These are phyloP conservation scores for Dendrostoma leiphaemia DNA, from an alignment of 2,329 filamentous ascomycete genomes.

Conservation along the genomic window DNA sequence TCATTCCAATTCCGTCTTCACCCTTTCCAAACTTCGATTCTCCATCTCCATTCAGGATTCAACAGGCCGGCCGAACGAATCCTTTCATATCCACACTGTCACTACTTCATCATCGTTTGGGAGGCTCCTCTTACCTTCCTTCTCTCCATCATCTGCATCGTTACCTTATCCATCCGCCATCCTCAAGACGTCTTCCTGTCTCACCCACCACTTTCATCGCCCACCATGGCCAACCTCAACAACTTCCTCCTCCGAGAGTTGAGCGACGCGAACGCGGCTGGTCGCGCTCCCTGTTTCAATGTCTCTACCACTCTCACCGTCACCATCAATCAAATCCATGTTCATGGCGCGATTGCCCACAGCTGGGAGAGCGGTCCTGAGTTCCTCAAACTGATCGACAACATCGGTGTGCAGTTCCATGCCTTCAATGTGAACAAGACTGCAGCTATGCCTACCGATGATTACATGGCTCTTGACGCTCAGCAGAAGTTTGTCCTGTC, in stretches of 20 bases:
- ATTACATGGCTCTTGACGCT: neutral
- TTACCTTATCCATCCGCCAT: too few relatives aligned
- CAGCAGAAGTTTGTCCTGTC: neutral
- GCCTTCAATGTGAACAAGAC: neutral
- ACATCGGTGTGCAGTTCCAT: constrained; percentile 1
- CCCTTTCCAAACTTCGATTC: neutral
- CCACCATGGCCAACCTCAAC: neutral
- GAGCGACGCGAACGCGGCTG: neutral
- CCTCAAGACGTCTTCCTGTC: too few relatives aligned
- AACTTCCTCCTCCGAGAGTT: neutral
- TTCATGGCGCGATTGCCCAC: neutral
- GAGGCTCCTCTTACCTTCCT: too few relatives aligned
- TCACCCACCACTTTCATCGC: too few relatives aligned
- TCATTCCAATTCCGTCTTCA: neutral
- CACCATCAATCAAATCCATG: neutral
- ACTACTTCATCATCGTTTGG: too few relatives aligned
- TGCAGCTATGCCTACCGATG: neutral
- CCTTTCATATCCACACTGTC: too few relatives aligned
- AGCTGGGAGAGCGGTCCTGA: neutral
- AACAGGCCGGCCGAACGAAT: too few relatives aligned
- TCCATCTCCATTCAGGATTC: too few relatives aligned
- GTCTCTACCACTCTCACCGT: neutral
- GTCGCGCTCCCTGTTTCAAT: neutral
- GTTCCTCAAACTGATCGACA: constrained; percentile 1
- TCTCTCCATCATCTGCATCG: too few relatives aligned